A percentile compares a stretch with the other conserved stretches of the same genome.
Conservation (phyloP, 768 basidiomycete species). For the Boletellus ananas region DNA sequence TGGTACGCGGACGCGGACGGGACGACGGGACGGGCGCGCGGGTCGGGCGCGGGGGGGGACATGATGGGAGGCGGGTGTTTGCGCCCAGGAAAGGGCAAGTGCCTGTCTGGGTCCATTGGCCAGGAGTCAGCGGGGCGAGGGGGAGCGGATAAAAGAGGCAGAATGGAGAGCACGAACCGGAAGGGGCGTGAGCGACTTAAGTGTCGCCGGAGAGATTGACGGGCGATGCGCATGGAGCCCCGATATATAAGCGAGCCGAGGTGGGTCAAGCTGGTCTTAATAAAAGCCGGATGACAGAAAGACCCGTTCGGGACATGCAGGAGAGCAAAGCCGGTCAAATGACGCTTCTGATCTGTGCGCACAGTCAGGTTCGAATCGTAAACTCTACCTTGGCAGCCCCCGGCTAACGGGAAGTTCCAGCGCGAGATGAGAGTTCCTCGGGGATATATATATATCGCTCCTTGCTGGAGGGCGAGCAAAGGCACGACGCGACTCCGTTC, state of each 20-base stretch:
- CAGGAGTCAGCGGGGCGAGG: slow-evolving; percentile 15
- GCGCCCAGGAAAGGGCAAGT: slow-evolving; percentile 32
- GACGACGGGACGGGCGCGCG: slow-evolving; percentile 26
- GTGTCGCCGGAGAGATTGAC: slow-evolving; percentile 18
- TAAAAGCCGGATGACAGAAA: slow-evolving; percentile 28
- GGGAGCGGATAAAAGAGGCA: slow-evolving; percentile 16
- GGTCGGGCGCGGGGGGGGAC: slow-evolving; percentile 24
- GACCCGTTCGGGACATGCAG: slow-evolving; percentile 27
- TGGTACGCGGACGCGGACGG: slow-evolving; percentile 23
- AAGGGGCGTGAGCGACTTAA: slow-evolving; percentile 22
- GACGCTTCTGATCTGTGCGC: slow-evolving; percentile 20
- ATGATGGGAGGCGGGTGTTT: slow-evolving; percentile 28
- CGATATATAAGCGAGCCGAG: slow-evolving; percentile 26
- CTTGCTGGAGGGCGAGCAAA: no score
- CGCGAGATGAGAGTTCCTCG: slow-evolving; percentile 15
- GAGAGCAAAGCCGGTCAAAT: slow-evolving; percentile 25
- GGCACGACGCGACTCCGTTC: slow-evolving; percentile 27
- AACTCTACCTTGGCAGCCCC: slow-evolving; percentile 29
- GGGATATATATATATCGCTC: slow-evolving; percentile 9
- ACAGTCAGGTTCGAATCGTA: slow-evolving; percentile 26
- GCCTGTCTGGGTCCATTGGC: slow-evolving; percentile 37
- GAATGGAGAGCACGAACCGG: slow-evolving; percentile 24
- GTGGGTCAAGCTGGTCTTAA: slow-evolving; percentile 29
- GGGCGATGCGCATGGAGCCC: slow-evolving; percentile 23
- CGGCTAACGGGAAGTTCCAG: slow-evolving; percentile 28